These are phyloP conservation scores for Sequoia sempervirens DNA, from an alignment of 75 land plant genomes.

Conservation along the genomic window DNA sequence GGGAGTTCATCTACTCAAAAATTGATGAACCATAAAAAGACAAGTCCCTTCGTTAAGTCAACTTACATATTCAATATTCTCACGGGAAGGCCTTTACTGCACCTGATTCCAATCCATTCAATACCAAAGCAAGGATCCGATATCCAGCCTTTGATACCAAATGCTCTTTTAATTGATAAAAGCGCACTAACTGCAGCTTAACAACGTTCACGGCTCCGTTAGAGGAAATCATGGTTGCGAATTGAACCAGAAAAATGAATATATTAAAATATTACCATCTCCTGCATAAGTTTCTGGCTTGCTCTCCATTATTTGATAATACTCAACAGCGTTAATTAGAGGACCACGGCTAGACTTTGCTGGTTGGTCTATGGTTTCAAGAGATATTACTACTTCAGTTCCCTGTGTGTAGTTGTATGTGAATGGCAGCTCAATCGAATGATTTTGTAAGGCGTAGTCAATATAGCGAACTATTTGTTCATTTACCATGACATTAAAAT, in stretches of 20 bases:
- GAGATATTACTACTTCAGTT: neutral
- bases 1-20: neutral
- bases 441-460: too few relatives aligned
- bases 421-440: too few relatives aligned
- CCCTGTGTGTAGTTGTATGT: too few relatives aligned
- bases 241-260: too few relatives aligned
- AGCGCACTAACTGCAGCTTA: neutral
- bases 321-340: neutral
- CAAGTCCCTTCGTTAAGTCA: neutral
- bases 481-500: neutral
- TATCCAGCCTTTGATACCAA: neutral
- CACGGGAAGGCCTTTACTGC: neutral
- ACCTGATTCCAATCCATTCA: neutral
- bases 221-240: too few relatives aligned
- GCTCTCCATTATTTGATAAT: too few relatives aligned
- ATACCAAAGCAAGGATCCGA: neutral
- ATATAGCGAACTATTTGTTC: neutral
- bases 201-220: too few relatives aligned
- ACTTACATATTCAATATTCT: neutral
- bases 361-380: neutral
- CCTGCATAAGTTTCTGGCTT: too few relatives aligned
- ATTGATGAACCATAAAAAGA: neutral
- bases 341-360: neutral
- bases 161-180: neutral
- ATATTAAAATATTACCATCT: too few relatives aligned